Conservation (phyloP, 805 yeast species). For the Diddensiella caesifluorescens region DNA sequence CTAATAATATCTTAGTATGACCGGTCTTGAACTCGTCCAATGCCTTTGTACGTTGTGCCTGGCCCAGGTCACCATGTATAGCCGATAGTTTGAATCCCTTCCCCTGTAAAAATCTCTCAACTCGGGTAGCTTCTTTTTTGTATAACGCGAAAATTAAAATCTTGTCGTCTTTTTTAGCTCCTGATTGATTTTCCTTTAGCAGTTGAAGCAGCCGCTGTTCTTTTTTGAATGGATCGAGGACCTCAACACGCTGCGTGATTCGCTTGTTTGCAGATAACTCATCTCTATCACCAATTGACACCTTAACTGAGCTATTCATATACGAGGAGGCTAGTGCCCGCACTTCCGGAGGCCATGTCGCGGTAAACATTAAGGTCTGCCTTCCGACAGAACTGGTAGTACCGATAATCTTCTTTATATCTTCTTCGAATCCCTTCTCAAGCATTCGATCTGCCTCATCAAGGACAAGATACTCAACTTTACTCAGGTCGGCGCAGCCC, state of each 20-base stretch:
- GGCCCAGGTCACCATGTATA: slow-evolving; percentile 92
- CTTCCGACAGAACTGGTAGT: slow-evolving; percentile 47
- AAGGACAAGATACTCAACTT: slow-evolving; percentile 72
- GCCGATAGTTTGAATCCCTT: slow-evolving; percentile 84
- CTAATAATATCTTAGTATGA: slow-evolving; percentile 66
- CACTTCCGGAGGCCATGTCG: slow-evolving; percentile 99
- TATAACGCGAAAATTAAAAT: slow-evolving; percentile 88
- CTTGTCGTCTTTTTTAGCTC: slow-evolving; percentile 63
- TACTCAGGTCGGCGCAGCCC: slow-evolving; percentile 65
- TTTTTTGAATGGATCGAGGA: slow-evolving; percentile 73
- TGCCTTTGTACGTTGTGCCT: slow-evolving; percentile 86
- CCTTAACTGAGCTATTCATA: slow-evolving; percentile 81
- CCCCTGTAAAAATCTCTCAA: slow-evolving; percentile 67
- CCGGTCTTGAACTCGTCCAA: slow-evolving; percentile 82
- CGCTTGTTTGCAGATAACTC: slow-evolving; percentile 92
- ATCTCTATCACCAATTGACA: slow-evolving; percentile 90
- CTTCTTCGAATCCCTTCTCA: slow-evolving; percentile 97
- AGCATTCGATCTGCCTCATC: slow-evolving; percentile 99
- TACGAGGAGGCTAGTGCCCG: slow-evolving; percentile 83
- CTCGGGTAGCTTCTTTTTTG: slow-evolving; percentile 92
- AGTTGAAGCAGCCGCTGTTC: slow-evolving; percentile 70
- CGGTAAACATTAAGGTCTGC: slow-evolving; percentile 97
- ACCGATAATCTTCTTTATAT: slow-evolving; percentile 77
- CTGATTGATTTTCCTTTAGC: slow-evolving; percentile 68
- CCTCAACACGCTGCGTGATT: slow-evolving; percentile 90